Evolutionary conservation across 176 grass and related monocot species (phyloP).

Genomic region (Triticum urartu): DNA sequence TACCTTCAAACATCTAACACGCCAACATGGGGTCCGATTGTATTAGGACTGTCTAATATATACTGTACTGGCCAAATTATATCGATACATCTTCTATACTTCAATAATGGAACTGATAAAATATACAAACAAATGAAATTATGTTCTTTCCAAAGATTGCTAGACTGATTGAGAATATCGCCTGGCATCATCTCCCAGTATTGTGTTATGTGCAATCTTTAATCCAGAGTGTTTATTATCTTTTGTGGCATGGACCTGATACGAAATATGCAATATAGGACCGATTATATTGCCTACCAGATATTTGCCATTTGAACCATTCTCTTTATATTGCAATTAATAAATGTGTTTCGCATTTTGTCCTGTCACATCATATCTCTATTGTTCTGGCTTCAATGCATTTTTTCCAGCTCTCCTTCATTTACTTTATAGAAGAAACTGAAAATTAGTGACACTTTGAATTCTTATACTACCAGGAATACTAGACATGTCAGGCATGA

Average conservation of each 20-base stretch:
- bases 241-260: background rate
- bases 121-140: background rate
- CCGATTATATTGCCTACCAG: background rate
- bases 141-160: background rate
- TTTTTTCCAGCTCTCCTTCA: no score
- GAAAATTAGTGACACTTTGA: background rate
- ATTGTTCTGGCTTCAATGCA: background rate
- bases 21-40: background rate
- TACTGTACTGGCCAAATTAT: background rate
- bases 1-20: background rate
- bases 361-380: background rate
- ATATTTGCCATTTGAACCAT: background rate
- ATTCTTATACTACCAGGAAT: no score
- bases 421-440: no score
- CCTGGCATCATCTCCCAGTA: background rate
- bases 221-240: background rate
- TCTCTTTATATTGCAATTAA: background rate
- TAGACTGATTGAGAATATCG: background rate
- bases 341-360: background rate
- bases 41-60: slow-evolving; percentile 3
- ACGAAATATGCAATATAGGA: background rate
- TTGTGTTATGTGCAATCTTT: background rate
- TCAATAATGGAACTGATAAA: background rate
- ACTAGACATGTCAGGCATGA: slow-evolving; percentile 9
- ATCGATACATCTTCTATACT: background rate